Evolutionary conservation across 192 early-diverging fungal species (phyloP).

Genomic region (Spizellomyces punctatus): DNA sequence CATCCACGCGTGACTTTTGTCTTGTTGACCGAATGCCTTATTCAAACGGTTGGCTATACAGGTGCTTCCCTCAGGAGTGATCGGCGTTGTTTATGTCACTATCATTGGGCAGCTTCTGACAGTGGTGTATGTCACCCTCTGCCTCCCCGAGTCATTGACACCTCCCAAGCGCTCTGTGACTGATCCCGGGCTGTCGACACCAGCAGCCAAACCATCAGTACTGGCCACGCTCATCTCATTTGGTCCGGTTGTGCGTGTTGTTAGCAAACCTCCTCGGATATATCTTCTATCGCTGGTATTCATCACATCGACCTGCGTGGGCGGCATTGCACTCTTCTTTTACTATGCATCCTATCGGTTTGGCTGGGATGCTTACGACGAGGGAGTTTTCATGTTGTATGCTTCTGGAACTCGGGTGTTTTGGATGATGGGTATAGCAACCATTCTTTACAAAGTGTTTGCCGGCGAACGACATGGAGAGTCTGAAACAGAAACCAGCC

Average conservation of each 20-base stretch:
- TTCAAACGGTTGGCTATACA: not conserved
- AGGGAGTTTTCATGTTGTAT: slow-evolving; percentile 39
- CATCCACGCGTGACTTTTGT: not conserved
- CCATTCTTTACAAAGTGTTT: not conserved
- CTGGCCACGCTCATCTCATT: not conserved
- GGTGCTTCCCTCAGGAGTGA: slow-evolving; percentile 29
- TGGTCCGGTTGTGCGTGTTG: not conserved
- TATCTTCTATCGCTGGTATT: slow-evolving; percentile 32
- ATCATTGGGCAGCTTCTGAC: slow-evolving; percentile 31
- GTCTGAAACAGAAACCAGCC: not conserved
- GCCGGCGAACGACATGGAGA: slow-evolving; percentile 3
- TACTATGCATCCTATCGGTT: slow-evolving; percentile 40
- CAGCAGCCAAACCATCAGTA: not conserved
- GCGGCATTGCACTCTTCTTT: slow-evolving; percentile 40
- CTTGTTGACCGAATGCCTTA: too few relatives aligned
- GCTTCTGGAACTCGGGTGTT: slow-evolving; percentile 31
- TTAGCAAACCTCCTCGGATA: slow-evolving; percentile 12
- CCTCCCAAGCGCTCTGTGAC: not conserved
- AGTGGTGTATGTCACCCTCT: slow-evolving; percentile 33
- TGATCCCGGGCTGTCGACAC: not conserved
- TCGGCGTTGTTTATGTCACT: slow-evolving; percentile 37
- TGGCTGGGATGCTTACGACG: slow-evolving; percentile 50
- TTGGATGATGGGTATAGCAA: slow-evolving; percentile 27
- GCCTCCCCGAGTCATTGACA: slow-evolving; percentile 44
- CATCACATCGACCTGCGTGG: slow-evolving; percentile 27